Evolutionary conservation across 1,139 yeast species (phyloP), one percentile per base, ranked within the genome.

Genomic region (Candida sp.): DNA sequence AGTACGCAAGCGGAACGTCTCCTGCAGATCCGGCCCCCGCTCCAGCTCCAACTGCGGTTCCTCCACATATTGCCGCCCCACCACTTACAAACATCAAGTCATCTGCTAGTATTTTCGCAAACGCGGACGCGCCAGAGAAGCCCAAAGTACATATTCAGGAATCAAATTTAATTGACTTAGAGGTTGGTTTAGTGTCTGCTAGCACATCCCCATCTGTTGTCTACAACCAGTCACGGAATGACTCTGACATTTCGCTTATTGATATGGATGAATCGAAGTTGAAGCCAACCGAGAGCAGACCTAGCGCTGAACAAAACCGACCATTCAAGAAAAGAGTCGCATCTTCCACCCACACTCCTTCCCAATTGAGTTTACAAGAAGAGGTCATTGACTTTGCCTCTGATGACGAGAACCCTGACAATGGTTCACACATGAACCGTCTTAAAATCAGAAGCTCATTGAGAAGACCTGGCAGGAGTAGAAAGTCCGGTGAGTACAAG

Each of bases 371-470:
- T 44, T 69, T 77, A 40, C 73, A 73, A 56, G 81, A 78, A 58
- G 80, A 78, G 54, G 78, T 77, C 6, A 71, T 78, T 45, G 81
- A 78, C 55, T 78, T 76, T 67, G 81, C 78, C 0, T 74, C 80
- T 4, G 82, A 78, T 57, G 81, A 78, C 56, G 82, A 78, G 53
- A 72, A 72, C 50, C 75, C 77, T 1, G 73, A 66, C 5, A 67
- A 72, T 51, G 67, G 67, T 22, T 72, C 78, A 1, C 62, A 64
- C 39, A 73, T 78, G 81, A 77, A 65, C 57, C 61, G 82, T 35
- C 58, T 78, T 34, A 68, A 78, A 4, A 77, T 78, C 43, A 60
- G 82, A 48, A 69, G 70, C 45, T 74, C 81, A 3, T 66, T 78
- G 48, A 73, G 66, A 59, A 70, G 68, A 46, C 69, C 71, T 25